phyloP scores from a whole-genome alignment of 2,329 filamentous ascomycete species.

The Graphiopsis chlorocephala region DNA sequence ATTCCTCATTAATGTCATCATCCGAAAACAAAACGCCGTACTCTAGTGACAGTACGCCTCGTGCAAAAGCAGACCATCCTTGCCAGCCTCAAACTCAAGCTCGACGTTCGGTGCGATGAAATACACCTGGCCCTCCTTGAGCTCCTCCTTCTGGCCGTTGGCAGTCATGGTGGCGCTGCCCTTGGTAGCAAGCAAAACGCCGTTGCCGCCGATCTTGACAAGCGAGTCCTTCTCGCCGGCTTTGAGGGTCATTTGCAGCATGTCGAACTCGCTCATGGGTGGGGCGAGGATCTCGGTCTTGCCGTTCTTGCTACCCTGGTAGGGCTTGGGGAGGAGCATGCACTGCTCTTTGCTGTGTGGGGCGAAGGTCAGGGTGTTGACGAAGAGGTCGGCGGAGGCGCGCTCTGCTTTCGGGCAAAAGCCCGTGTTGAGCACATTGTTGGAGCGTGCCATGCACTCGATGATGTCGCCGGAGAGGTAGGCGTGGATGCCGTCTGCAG shows the following conservation, averaged over 20 bases:
- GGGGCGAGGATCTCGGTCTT: conserved; percentile 64
- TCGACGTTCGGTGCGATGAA: conserved; percentile 62
- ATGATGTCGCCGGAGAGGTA: conserved; percentile 72
- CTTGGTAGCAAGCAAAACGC: conserved; percentile 60
- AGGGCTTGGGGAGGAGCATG: conserved; percentile 47
- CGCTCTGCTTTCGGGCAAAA: conserved; percentile 68
- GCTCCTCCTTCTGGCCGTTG: conserved; percentile 50
- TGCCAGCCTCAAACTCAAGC: conserved; percentile 43
- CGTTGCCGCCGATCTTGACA: conserved; percentile 56
- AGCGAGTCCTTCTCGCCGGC: conserved; percentile 59
- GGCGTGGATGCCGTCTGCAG: conserved; percentile 71
- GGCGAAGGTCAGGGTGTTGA: conserved; percentile 60
- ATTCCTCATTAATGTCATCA: conserved; percentile 9
- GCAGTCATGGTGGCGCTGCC: conserved; percentile 58
- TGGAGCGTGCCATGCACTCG: conserved; percentile 73
- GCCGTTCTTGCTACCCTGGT: conserved; percentile 48
- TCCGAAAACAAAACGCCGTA: background rate
- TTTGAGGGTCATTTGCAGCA: conserved; percentile 59
- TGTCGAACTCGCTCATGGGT: conserved; percentile 69
- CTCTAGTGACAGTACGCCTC: conserved; percentile 46
- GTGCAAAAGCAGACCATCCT: conserved; percentile 45
- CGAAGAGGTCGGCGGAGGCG: conserved; percentile 63
- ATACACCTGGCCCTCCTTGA: conserved; percentile 63
- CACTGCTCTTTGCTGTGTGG: conserved; percentile 59
- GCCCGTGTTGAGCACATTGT: conserved; percentile 72